These are phyloP conservation scores for Phytophthora constricta DNA, from an alignment of 352 stramenopile species.

Conservation along the genomic window DNA sequence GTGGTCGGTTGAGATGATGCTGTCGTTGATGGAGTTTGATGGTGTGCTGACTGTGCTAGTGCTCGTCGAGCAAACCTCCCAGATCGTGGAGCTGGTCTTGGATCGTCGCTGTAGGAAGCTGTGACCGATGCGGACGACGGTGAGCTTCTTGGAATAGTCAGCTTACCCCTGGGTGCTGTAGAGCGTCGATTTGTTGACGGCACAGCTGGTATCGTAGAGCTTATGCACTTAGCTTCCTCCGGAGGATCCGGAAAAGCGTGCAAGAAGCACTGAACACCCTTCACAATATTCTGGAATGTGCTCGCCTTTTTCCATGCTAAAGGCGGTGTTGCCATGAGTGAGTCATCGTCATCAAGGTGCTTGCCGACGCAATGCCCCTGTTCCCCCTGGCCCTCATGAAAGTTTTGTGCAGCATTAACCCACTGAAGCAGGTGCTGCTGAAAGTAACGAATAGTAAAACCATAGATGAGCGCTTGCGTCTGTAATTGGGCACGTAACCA, in stretches of 20 bases:
- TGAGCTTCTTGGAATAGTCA: constrained; percentile 10
- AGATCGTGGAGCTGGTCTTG: constrained; percentile 14
- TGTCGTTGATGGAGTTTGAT: background rate
- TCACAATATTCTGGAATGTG: constrained; percentile 82
- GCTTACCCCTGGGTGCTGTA: background rate
- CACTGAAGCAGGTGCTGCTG: constrained; percentile 74
- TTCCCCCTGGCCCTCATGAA: constrained; percentile 28
- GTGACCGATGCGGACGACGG: background rate
- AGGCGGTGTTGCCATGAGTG: constrained; percentile 20
- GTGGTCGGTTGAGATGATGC: constrained; percentile 15
- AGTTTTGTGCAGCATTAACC: constrained; percentile 41
- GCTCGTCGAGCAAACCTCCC: constrained; percentile 23
- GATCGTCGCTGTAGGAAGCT: constrained; percentile 2
- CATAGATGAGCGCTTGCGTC: constrained; percentile 70
- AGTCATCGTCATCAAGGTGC: constrained; percentile 30
- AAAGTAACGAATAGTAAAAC: constrained; percentile 82
- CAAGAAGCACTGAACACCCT: constrained; percentile 79
- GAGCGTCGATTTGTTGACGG: background rate
- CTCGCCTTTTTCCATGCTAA: constrained; percentile 43
- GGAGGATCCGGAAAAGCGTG: constrained; percentile 57
- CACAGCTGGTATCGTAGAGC: background rate
- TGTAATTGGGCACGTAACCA: constrained; percentile 63
- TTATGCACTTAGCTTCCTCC: constrained; percentile 15
- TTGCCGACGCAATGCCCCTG: constrained; percentile 20
- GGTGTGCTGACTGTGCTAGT: background rate